phyloP scores from a whole-genome alignment of 1,284 basidiomycete species.

The Clitocybe nebularis region DNA sequence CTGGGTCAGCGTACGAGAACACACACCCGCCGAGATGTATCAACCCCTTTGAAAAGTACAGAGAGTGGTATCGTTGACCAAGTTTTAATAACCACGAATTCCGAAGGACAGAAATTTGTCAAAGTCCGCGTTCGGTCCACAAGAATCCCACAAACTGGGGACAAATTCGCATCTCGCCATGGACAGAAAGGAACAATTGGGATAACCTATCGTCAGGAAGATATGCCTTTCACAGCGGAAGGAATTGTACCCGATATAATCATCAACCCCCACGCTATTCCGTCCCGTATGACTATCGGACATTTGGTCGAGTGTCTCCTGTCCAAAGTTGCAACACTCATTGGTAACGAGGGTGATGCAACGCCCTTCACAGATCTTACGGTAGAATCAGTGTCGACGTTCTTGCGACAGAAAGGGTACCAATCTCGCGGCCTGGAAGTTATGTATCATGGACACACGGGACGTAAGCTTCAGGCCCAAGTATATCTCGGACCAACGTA shows the following conservation, averaged over 20 bases:
- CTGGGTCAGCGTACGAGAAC: constrained; percentile 90
- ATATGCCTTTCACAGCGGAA: constrained; percentile 98
- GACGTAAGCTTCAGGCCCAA: constrained; percentile 95
- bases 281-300: constrained; percentile 99
- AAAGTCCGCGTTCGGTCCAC: constrained; percentile 96
- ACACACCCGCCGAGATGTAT: constrained; percentile 92
- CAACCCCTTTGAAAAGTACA: constrained; percentile 96
- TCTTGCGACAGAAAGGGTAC: constrained; percentile 83
- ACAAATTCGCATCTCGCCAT: constrained; percentile 99
- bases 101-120: constrained; percentile 96
- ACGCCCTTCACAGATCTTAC: constrained; percentile 99
- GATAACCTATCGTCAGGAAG: constrained; percentile 98
- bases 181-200: constrained; percentile 99
- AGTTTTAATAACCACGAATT: constrained; percentile 94
- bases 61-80: constrained; percentile 98
- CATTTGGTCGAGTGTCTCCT: constrained; percentile 98
- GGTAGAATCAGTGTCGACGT: constrained; percentile 88
- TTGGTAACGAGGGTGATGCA: constrained; percentile 96
- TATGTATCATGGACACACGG: constrained; percentile 99
- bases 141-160: constrained; percentile 94
- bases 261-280: constrained; percentile 99
- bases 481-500: constrained; percentile 99
- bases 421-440: constrained; percentile 96
- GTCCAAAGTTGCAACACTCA: constrained; percentile 94
- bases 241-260: constrained; percentile 96